Evolutionary conservation across 1,139 yeast species (phyloP).

Genomic region (Candida mesenterica): DNA sequence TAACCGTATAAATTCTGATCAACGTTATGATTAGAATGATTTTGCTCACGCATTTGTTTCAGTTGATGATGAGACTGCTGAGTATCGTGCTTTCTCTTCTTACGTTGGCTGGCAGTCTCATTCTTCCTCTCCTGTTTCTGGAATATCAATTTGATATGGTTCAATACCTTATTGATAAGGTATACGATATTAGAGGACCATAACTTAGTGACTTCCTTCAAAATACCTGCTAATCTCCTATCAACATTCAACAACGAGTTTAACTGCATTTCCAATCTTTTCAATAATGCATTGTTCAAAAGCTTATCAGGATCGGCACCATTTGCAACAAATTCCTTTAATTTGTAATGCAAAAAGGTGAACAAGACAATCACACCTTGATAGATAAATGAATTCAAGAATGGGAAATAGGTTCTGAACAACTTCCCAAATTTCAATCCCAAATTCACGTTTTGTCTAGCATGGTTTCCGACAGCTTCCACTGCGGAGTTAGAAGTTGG

Average conservation of each 20-base stretch:
- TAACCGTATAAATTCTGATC: not conserved
- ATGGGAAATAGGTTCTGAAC: constrained; percentile 42
- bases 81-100: constrained; percentile 5
- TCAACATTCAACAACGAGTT: constrained; percentile 27
- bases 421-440: constrained; percentile 31
- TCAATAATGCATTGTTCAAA: constrained; percentile 23
- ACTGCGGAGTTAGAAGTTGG: constrained; percentile 1
- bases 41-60: constrained; percentile 3
- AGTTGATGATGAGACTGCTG: constrained; percentile 1
- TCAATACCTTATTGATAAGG: constrained; percentile 32
- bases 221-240: constrained; percentile 18
- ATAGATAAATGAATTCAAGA: constrained; percentile 48
- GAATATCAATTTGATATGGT: constrained; percentile 28
- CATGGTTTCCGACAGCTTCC: constrained; percentile 2
- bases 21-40: too few relatives aligned
- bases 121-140: constrained; percentile 18
- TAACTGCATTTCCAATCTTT: constrained; percentile 24
- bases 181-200: constrained; percentile 40
- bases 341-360: constrained; percentile 46
- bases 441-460: constrained; percentile 8
- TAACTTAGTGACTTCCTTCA: constrained; percentile 23
- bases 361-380: constrained; percentile 53
- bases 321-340: constrained; percentile 31
- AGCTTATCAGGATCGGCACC: constrained; percentile 11
- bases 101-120: constrained; percentile 3